Evolutionary conservation across 2,329 filamentous ascomycete species (phyloP), one percentile per base, ranked within the genome.

Genomic region (Pseudofabraea citricarpa): DNA sequence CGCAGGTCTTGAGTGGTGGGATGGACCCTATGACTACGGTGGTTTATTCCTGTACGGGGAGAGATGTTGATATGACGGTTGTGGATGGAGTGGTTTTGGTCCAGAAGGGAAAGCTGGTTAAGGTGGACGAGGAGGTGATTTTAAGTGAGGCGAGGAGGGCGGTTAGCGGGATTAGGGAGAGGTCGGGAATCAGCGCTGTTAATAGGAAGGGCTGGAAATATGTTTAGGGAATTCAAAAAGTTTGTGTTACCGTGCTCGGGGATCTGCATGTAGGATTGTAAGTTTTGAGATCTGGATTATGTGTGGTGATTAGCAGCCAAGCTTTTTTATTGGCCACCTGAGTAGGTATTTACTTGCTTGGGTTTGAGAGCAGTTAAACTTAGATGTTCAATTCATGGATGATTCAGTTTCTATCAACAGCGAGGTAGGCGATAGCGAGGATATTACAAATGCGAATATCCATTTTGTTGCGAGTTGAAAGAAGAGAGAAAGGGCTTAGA

Each of bases 1-100:
- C 43, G 3, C 54, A 62, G 36, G 44, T 63, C 16, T n/a, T 40
- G 23, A 54, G 48, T 5, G 62, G 60, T 10, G 64, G 64, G 0
- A 46, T 64, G 2, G 62, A 63, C 45, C 63, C 68, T 0, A 57
- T 68, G n/a, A 68, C 64, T 27, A 55, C 59, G 2, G 56, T 67
- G 13, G 56, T 57, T 2, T 48, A 51, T 31, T 49, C 46, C 12
- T 58, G 55, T 40, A 51, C 48, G 10, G 55, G 52, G 6, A 36
- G 43, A 7, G 55, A 58, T 38, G 56, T 58, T 8, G 48, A 57
- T 20, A 45, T 50, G 21, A 55, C 57, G 9, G 41, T 60, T 39
- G 57, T 60, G 7, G 56, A 60, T 45, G 59, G 57, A 10, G 36
- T 50, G 33, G 9, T 53, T 5, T 37, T 60, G 3, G 57, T 62